These are phyloP conservation scores for Fusarium illudens DNA, from an alignment of 2,329 filamentous ascomycete genomes.

Conservation along the genomic window DNA sequence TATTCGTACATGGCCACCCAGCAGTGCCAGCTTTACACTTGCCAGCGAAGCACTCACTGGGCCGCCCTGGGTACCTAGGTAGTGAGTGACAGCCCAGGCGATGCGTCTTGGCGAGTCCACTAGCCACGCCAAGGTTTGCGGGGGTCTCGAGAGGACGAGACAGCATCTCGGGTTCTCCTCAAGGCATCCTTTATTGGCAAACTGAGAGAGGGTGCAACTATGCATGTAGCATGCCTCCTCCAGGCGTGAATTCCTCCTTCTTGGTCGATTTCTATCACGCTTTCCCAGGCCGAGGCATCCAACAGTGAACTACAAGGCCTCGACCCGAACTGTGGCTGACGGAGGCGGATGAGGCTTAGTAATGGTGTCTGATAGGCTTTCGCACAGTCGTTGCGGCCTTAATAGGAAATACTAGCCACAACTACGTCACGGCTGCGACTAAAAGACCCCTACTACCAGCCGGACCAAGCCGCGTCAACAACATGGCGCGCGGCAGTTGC, in stretches of 20 bases:
- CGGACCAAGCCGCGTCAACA: conserved; percentile 13
- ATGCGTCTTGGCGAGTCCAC: conserved; percentile 1
- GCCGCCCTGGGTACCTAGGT: no score
- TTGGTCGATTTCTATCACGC: neutral
- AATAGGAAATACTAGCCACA: conserved; percentile 12
- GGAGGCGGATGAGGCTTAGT: neutral
- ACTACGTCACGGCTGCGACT: conserved; percentile 24
- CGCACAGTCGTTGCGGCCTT: conserved; percentile 1
- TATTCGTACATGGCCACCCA: conserved; percentile 20
- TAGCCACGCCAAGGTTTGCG: conserved; percentile 30
- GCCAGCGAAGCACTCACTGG: conserved; percentile 25
- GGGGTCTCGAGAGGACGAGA: neutral
- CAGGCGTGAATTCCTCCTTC: neutral
- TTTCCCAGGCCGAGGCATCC: neutral
- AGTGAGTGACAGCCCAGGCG: conserved; percentile 4
- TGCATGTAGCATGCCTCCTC: neutral
- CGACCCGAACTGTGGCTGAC: conserved; percentile 22
- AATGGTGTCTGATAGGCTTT: neutral
- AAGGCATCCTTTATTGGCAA: neutral
- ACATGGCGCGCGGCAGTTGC: neutral
- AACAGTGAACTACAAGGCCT: neutral
- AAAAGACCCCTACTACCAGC: conserved; percentile 13
- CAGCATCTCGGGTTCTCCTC: neutral
- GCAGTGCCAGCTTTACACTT: conserved; percentile 26
- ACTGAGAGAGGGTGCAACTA: neutral